A percentile compares a stretch with the other conserved stretches of the same genome.
These are phyloP conservation scores for Nemania serpens DNA, from an alignment of 2,329 filamentous ascomycete species.

Conservation along the genomic window DNA sequence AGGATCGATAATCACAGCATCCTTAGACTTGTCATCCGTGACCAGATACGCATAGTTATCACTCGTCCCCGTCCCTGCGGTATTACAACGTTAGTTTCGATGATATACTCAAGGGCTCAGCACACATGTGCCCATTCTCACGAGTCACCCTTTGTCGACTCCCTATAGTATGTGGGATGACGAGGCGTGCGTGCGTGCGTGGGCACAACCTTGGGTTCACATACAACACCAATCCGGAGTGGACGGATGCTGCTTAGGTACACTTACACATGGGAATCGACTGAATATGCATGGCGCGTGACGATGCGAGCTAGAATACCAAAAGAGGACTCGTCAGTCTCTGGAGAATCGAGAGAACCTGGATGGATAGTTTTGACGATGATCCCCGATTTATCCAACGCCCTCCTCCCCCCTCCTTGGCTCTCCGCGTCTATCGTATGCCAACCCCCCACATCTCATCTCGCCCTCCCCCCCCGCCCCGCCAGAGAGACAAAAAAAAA, in stretches of 20 bases:
- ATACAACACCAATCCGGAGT: slow-evolving; percentile 16
- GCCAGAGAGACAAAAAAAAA: too few relatives aligned
- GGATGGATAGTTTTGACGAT: background rate
- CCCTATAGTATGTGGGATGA: too few relatives aligned
- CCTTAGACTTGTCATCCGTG: slow-evolving; percentile 76
- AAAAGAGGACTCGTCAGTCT: slow-evolving; percentile 14
- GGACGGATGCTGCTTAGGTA: background rate
- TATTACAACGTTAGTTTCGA: slow-evolving; percentile 11
- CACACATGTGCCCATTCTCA: background rate
- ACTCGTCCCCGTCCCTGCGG: slow-evolving; percentile 71
- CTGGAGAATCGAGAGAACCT: slow-evolving; percentile 11
- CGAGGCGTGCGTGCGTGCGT: too few relatives aligned
- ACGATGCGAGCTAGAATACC: slow-evolving; percentile 38
- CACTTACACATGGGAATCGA: slow-evolving; percentile 86
- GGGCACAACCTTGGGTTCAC: background rate
- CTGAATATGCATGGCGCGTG: slow-evolving; percentile 78
- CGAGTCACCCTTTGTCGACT: background rate
- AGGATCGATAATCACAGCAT: slow-evolving; percentile 79
- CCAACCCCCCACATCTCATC: background rate
- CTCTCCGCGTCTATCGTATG: too few relatives aligned
- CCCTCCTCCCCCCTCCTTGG: background rate
- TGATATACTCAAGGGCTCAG: background rate
- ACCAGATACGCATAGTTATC: slow-evolving; percentile 89
- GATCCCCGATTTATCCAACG: background rate
- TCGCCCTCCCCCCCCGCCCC: background rate